Base-by-base conservation (phyloP, 257 asterid genomes). In the Solanum chaucha region DNA sequence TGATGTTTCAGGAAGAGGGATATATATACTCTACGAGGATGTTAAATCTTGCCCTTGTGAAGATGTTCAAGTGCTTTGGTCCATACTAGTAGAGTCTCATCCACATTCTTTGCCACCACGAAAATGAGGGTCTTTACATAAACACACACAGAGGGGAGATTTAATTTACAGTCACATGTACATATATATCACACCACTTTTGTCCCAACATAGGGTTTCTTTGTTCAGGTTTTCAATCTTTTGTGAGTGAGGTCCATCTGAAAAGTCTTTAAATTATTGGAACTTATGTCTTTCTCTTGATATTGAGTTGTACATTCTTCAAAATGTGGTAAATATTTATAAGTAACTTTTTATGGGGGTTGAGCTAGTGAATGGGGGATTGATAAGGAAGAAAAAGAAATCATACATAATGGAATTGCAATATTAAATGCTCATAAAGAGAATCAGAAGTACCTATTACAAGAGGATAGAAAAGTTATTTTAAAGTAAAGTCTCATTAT, bases 51-150 rank as follows among this genome's bases (percentile, higher is more conserved):
- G 99, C 91, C 98, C 95, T 13, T 96, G 91, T 58, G 99, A 96
- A 91, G 99, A 96, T 34, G 99, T 96, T 72, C 98, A 96, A 86
- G 96, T 96, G 19, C 94, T 96, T 41, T 96, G 99, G 99, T 94
- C 99, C 28, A 95, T 96, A 88, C 83, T 96, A 89, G 98, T 96
- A 88, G 98, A 96, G 89, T 92, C 98, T n/a, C 96, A 95, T 83
- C 94, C 92, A 34, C 96, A 89, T 24, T 90, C 97, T 19, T 88
- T 90, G 90, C 96, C 95, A 17, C 92, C 93, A 40, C 90, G 94
- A 22, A 91, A 89, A 87, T 92, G 93, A 93, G 75, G 72, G 67
- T 51, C 87, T 88, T 61, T 32, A 72, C 90, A 58, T 68, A 72
- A 22, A 89, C 38, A 64, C 75, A 70, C 51, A 67, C 86, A 44